phyloP scores from a whole-genome alignment of 2,329 filamentous ascomycete species.

The Arthrobotrys conoides region DNA sequence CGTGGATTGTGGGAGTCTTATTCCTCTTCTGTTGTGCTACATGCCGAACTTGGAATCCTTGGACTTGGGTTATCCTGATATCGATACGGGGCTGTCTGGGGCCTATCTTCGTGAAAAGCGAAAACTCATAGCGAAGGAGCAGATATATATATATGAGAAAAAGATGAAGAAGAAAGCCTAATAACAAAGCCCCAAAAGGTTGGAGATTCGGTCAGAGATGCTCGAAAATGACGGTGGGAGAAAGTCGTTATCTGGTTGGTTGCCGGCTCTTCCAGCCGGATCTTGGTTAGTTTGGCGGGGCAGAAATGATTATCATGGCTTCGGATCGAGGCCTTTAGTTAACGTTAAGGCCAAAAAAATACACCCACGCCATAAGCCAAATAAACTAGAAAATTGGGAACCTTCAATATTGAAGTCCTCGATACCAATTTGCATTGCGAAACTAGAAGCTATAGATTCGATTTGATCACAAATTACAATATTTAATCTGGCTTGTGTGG shows the following conservation, averaged over 20 bases:
- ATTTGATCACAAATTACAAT: background rate
- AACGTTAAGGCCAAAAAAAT: background rate
- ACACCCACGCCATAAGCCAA: background rate
- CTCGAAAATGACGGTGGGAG: background rate
- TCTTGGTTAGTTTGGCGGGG: background rate
- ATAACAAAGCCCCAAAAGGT: background rate
- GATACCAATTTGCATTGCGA: constrained; percentile 4
- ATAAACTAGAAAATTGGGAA: background rate
- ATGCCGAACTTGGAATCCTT: constrained; percentile 18
- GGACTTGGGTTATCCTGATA: constrained; percentile 21
- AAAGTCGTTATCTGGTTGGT: background rate
- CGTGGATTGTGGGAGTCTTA: constrained; percentile 17
- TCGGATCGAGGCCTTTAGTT: constrained; percentile 31
- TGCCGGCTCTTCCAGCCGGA: constrained; percentile 33
- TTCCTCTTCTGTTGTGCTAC: constrained; percentile 22
- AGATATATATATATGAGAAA: background rate
- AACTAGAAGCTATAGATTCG: background rate
- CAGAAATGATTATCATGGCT: constrained; percentile 23
- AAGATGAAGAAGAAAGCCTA: background rate
- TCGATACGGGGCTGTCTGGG: background rate
- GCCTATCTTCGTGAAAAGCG: background rate
- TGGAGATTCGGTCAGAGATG: background rate
- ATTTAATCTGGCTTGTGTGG: constrained; percentile 3
- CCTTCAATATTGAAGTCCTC: background rate
- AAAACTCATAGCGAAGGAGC: background rate